Evolutionary conservation across 768 basidiomycete genomes (phyloP), one percentile per base, ranked within the genome.

Genomic region (Cantharellus anzutake): DNA sequence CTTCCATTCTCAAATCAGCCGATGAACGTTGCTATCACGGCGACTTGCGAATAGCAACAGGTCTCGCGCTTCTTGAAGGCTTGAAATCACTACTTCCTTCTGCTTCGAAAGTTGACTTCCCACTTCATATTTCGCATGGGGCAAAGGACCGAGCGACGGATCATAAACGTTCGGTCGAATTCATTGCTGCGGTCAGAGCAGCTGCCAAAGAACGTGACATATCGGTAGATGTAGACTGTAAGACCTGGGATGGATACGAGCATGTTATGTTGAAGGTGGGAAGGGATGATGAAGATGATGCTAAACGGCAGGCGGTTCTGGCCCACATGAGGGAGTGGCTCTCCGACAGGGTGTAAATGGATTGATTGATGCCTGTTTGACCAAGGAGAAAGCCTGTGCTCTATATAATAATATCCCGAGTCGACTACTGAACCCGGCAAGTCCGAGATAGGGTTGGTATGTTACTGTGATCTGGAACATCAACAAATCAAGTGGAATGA

Each of bases 241-340:
- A 69, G 59, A 67, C 72, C n/a, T 73, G 69, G 58, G 70, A 71
- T 16, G 71, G 69, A 1, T 72, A 70, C 58, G 71, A 73, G 62
- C 72, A 73, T 62, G 67, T 71, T 41, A 55, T 55, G 52, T 37
- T 61, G n/a, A 57, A 69, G 65, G 68, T 68, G 39, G 69, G 70
- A 5, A 64, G 65, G 3, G 68, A 69, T 57, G 67, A 61, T 29
- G 65, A 61, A 41, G 70, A 71, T 55, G 71, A 72, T 57, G 68
- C 66, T 59, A 68, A 70, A 59, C 61, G 70, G 35, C 69, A 70
- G 64, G 58, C 66, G 35, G 70, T 71, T 0, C 51, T 72, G 57
- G 64, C 62, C 35, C 70, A 72, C 60, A 71, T 69, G 69, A 60
- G 66, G 4, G 59, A 59, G 2, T 72, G 71, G 71, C 58, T 72